Evolutionary conservation across 1,139 yeast species (phyloP), one percentile per base, ranked within the genome.

Genomic region (Candida glucosophila): DNA sequence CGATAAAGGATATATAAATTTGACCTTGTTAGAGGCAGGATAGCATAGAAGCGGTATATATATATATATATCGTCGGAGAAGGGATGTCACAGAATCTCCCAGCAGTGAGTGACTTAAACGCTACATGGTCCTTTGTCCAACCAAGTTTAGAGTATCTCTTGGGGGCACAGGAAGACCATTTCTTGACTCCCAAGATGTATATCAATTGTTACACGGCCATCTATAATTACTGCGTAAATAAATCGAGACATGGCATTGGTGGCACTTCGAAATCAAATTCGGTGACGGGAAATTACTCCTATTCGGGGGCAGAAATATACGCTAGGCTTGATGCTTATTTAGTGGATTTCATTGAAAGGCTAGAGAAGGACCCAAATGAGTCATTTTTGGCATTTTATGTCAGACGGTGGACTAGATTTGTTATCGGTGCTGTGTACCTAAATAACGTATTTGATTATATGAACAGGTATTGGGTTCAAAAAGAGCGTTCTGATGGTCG

Each of bases 381-480:
- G 47, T 58, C 77, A 4, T 79, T 88, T 43, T 61, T 92, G 39
- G 80, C 77, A 39, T 88, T 83, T 47, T 92, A 92, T 48, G 94
- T 85, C 24, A 65, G 75, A 41, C 73, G 80, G 37, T 92, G 97
- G 96, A 76, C 78, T 34, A 68, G 97, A 34, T 92, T 73, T 49
- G 77, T 93, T 19, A 74, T 83, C 31, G 98, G 98, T 20, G 94
- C 97, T 1, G 81, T 88, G 12, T 82, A 85, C 51, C 58, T 92
- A 53, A 86, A 86, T 52, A 93, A 92, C 51, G 92, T 92, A 15
- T 85, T 90, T 48, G 95, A 88, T 49, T 92, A 92, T 52, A 77
- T 92, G 72, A 92, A 92, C 52, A 72, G 97, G 37, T 90, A 90
- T 55, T 92, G 98, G 98, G 96, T 92, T 25, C 85, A 81, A 44